Evolutionary conservation across 1,139 yeast genomes (phyloP).

Genomic region (Debaryomycetaceae sp.): DNA sequence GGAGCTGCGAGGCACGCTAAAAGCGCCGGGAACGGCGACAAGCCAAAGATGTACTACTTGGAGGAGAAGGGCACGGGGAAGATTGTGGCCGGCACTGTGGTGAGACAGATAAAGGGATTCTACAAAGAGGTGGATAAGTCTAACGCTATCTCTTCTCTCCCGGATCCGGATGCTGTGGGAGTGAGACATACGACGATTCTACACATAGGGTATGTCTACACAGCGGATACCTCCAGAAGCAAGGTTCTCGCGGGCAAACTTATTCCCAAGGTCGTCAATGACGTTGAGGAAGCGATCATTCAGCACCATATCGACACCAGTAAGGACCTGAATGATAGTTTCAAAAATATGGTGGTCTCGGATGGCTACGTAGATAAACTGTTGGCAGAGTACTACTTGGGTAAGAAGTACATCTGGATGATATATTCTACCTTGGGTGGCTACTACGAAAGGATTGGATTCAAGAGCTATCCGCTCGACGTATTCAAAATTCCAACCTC

Average conservation of each 20-base stretch:
- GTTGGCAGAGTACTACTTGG: conserved; percentile 34
- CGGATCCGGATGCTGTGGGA: conserved; percentile 34
- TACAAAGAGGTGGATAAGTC: conserved; percentile 30
- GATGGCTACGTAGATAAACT: conserved; percentile 26
- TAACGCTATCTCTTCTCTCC: conserved; percentile 26
- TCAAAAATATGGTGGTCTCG: conserved; percentile 29
- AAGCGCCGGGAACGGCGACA: conserved; percentile 11
- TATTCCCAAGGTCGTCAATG: conserved; percentile 25
- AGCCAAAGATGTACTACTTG: conserved; percentile 23
- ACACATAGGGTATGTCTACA: conserved; percentile 27
- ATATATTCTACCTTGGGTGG: conserved; percentile 35
- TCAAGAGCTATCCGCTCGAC: conserved; percentile 35
- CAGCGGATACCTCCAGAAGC: conserved; percentile 23
- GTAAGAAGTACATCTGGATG: conserved; percentile 37
- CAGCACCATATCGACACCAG: conserved; percentile 20
- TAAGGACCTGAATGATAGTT: conserved; percentile 20
- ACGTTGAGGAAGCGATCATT: conserved; percentile 29
- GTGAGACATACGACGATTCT: conserved; percentile 28
- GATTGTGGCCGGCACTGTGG: conserved; percentile 25
- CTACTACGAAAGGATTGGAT: conserved; percentile 37
- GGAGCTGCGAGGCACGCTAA: conserved; percentile 14
- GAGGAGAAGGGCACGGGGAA: conserved; percentile 22
- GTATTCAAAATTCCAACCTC: conserved; percentile 31
- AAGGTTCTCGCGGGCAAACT: conserved; percentile 30
- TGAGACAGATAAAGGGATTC: conserved; percentile 25